phyloP scores from a whole-genome alignment of 2,329 filamentous ascomycete species.

The Talaromyces atroroseus region DNA sequence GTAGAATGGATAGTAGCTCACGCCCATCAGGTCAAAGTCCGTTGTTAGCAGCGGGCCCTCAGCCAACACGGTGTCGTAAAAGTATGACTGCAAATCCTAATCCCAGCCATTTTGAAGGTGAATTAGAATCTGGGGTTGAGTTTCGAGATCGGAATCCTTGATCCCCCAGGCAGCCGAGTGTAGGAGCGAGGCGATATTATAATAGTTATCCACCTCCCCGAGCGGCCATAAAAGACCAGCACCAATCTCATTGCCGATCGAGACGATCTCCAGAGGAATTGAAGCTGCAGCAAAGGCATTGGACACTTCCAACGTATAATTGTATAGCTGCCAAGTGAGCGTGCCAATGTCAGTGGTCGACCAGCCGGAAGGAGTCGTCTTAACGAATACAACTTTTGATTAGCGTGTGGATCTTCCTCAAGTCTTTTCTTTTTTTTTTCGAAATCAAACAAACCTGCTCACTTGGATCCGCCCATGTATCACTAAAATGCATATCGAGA shows the following conservation, averaged over 20 bases:
- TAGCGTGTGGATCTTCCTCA: background rate
- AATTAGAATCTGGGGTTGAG: constrained; percentile 64
- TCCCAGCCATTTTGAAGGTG: constrained; percentile 74
- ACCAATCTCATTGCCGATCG: constrained; percentile 69
- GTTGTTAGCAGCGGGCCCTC: constrained; percentile 45
- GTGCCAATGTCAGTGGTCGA: constrained; percentile 51
- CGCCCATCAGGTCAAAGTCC: constrained; percentile 67
- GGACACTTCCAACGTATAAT: constrained; percentile 60
- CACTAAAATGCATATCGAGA: constrained; percentile 61
- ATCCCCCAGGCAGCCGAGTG: constrained; percentile 60
- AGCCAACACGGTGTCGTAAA: constrained; percentile 55
- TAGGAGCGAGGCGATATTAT: constrained; percentile 59
- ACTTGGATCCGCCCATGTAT: constrained; percentile 65
- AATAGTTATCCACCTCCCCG: constrained; percentile 50
- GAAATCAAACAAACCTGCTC: constrained; percentile 45
- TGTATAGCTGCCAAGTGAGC: constrained; percentile 59
- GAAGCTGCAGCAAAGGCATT: constrained; percentile 55
- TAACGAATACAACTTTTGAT: background rate
- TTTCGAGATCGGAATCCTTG: constrained; percentile 54
- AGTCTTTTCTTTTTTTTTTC: no score
- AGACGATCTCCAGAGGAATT: constrained; percentile 57
- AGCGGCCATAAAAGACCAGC: constrained; percentile 62
- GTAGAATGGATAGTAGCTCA: constrained; percentile 72
- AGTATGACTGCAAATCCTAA: constrained; percentile 60
- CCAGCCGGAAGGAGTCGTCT: constrained; percentile 59